These are phyloP conservation scores for Mucor circinelloides DNA, from an alignment of 371 early-diverging fungal species.

Conservation along the genomic window DNA sequence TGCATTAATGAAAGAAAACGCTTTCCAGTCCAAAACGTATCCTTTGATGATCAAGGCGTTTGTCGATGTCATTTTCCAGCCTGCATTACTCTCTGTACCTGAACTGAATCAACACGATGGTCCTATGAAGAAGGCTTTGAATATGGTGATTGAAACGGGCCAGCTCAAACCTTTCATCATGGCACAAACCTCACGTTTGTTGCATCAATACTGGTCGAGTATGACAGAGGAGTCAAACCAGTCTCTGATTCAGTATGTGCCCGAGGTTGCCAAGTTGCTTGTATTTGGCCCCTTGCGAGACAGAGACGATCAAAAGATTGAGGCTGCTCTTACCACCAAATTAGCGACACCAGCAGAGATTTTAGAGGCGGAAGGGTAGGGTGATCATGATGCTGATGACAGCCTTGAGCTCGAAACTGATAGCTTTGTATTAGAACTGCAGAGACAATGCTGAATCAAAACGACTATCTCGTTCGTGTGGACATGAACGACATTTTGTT, in stretches of 20 bases:
- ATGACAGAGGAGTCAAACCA: conserved; percentile 29
- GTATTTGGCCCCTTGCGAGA: conserved; percentile 61
- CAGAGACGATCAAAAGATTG: conserved; percentile 58
- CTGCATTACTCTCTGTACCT: conserved; percentile 26
- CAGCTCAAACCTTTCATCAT: conserved; percentile 44
- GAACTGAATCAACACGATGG: conserved; percentile 40
- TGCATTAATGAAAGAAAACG: conserved; percentile 41
- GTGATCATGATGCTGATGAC: no score
- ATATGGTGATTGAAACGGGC: conserved; percentile 36
- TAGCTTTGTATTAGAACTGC: conserved; percentile 30
- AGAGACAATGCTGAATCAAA: conserved; percentile 35
- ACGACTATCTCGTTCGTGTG: conserved; percentile 63
- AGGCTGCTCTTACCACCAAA: conserved; percentile 52
- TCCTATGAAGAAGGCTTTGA: conserved; percentile 43
- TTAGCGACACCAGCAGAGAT: conserved; percentile 27
- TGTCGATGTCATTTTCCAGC: conserved; percentile 43
- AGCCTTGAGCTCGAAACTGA: neutral
- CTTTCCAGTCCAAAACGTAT: conserved; percentile 39
- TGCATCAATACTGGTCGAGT: conserved; percentile 42
- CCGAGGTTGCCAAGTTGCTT: conserved; percentile 42
- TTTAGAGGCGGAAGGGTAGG: conserved; percentile 42
- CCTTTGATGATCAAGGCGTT: conserved; percentile 38
- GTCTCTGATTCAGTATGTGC: conserved; percentile 43
- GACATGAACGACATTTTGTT: conserved; percentile 54
- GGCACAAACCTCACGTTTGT: conserved; percentile 28